Percentiles rank a stretch among this genome's conserved stretches.
Evolutionary conservation across 352 stramenopile genomes (phyloP).

Genomic region (Phytophthora ramorum): DNA sequence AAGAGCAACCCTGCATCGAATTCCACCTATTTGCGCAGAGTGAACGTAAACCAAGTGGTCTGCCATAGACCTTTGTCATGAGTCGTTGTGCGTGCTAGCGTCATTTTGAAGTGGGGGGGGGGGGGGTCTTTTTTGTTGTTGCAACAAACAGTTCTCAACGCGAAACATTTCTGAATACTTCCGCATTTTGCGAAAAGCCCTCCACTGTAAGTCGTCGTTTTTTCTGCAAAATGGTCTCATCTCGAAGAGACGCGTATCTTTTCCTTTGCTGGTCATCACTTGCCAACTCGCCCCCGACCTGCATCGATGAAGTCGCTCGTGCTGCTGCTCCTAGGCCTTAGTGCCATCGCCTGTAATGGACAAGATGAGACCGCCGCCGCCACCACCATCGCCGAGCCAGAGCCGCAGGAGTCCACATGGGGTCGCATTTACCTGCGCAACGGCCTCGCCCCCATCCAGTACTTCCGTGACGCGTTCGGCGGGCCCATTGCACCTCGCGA

Average conservation of each 20-base stretch:
- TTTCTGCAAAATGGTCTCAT: background rate
- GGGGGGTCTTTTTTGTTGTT: no score
- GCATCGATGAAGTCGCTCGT: slow-evolving; percentile 15
- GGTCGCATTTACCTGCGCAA: slow-evolving; percentile 74
- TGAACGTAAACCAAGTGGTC: no score
- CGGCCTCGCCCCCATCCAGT: slow-evolving; percentile 71
- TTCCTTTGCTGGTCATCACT: slow-evolving; percentile 8
- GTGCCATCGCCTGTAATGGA: background rate
- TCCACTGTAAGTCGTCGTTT: no score
- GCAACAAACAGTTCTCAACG: no score
- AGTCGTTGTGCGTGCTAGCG: no score
- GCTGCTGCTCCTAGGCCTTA: background rate
- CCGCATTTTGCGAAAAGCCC: no score
- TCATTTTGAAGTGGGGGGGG: no score
- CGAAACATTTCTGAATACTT: no score
- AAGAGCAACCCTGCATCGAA: no score
- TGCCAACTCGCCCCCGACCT: slow-evolving; percentile 1
- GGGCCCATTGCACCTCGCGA: slow-evolving; percentile 49
- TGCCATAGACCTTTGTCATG: no score
- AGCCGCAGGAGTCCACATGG: slow-evolving; percentile 51
- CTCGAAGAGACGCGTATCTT: slow-evolving; percentile 27
- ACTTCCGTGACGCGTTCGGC: slow-evolving; percentile 70
- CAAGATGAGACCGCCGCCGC: slow-evolving; percentile 1
- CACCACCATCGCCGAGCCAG: background rate
- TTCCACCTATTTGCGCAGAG: no score